These are phyloP conservation scores for Metschnikowia noctiluminum DNA, from an alignment of 805 yeast species.

Conservation along the genomic window DNA sequence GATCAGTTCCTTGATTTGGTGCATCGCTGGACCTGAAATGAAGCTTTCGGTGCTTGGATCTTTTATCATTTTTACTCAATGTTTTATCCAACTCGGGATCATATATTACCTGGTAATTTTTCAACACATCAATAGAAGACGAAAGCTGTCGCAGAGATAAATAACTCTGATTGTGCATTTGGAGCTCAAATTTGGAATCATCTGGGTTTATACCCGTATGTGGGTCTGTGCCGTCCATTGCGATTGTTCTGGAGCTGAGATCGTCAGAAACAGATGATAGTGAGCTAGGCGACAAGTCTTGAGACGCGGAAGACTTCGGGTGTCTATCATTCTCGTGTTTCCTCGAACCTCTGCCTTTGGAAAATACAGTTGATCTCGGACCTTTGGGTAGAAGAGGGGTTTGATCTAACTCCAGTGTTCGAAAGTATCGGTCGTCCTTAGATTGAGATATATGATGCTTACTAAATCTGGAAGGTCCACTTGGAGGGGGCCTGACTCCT, in stretches of 20 bases:
- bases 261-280: constrained; percentile 1
- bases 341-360: not conserved
- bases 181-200: constrained; percentile 28
- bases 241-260: not conserved
- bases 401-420: constrained; percentile 3
- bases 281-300: not conserved
- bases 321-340: not conserved
- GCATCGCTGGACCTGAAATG: constrained; percentile 33
- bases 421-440: not conserved
- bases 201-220: constrained; percentile 30
- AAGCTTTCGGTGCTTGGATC: constrained; percentile 36
- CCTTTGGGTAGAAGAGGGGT: constrained; percentile 4
- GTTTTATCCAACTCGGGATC: constrained; percentile 45
- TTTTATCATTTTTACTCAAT: constrained; percentile 31
- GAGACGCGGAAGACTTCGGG: not conserved
- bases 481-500: not conserved
- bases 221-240: constrained; percentile 30
- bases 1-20: constrained; percentile 31
- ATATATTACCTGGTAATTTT: constrained; percentile 44
- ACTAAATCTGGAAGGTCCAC: not conserved
- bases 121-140: constrained; percentile 16
- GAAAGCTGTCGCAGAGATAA: constrained; percentile 11
- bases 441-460: not conserved
- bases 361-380: constrained; percentile 2
- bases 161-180: constrained; percentile 26